Base-by-base conservation (phyloP, 805 yeast genomes). In the Yarrowia deformans region DNA sequence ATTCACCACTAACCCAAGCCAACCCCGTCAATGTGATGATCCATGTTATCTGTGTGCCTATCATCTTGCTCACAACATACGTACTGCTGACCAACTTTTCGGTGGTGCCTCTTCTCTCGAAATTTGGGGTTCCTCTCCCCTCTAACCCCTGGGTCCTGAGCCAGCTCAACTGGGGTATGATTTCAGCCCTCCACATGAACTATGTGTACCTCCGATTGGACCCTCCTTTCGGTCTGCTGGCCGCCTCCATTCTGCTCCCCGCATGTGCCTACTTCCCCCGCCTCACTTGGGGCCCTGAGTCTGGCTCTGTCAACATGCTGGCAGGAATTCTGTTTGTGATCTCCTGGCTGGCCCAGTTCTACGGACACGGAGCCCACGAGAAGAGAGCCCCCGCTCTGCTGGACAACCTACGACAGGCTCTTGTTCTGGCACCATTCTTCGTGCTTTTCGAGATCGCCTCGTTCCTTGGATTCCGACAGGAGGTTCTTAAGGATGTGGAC, bases 381-480 rank as follows among this genome's bases (percentile, higher is more conserved):
- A 83, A 83, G 70, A 82, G 91, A 50, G 90, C 93, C 0, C 99
- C 99, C 0, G 97, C 98, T 0, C 78, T 94, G 67, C 77, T 91
- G 49, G 97, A 93, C 74, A 93, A 89, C 75, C 80, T 92, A 55
- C 79, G 88, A 6, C 98, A 93, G 75, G 95, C 98, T 5, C 77
- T 94, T 19, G 92, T 94, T 0, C 81, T 93, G 71, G 98, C 98
- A 0, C 98, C 98, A 0, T 92, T 86, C 75, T 93, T 94, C 76
- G 97, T 93, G 4, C 80, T 88, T 14, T 91, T 88, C 77, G 98
- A 95, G 77, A 75, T 89, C 2, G 83, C 90, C 14, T 91, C 91
- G 74, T 77, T 80, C 69, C 73, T 87, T n/a, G 97, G 97, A 0
- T 84, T 79, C 74, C 82, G 86, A 73, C 78, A 77, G 67, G 85